These are phyloP conservation scores for Trichoderma sp. DNA, from an alignment of 2,329 filamentous ascomycete species.

Conservation along the genomic window DNA sequence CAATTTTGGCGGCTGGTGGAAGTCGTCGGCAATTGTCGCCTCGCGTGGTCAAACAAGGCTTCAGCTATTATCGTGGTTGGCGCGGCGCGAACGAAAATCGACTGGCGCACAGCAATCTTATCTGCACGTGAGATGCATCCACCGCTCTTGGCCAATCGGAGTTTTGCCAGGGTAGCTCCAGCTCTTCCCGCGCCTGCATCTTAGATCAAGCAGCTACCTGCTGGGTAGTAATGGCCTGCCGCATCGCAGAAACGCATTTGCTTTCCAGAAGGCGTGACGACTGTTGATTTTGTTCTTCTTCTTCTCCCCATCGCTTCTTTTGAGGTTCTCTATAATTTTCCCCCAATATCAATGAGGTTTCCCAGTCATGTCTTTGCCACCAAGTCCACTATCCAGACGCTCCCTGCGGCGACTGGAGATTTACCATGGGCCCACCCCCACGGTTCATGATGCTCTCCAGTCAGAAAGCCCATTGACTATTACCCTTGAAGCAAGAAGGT, in stretches of 20 bases:
- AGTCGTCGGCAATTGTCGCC: neutral
- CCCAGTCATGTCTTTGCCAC: constrained; percentile 27
- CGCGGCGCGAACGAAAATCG: constrained; percentile 26
- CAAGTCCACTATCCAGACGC: constrained; percentile 31
- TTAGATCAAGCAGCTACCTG: constrained; percentile 4
- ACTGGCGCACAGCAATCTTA: constrained; percentile 20
- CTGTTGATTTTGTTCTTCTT: neutral
- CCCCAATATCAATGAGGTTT: neutral
- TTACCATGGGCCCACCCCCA: constrained; percentile 23
- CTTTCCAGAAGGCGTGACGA: neutral
- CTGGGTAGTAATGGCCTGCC: neutral
- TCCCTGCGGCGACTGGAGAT: constrained; percentile 33
- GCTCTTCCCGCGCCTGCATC: constrained; percentile 7
- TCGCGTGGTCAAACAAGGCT: neutral
- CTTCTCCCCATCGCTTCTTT: neutral
- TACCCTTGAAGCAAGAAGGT: constrained; percentile 30
- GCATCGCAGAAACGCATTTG: neutral
- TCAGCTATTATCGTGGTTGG: constrained; percentile 17
- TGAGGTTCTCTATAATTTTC: neutral
- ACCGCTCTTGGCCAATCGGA: constrained; percentile 27
- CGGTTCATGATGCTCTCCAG: constrained; percentile 24
- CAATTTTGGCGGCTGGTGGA: neutral
- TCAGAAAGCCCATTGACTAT: constrained; percentile 27
- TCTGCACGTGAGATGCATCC: constrained; percentile 20
- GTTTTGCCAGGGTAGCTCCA: constrained; percentile 21